Evolutionary conservation across 176 grass and related monocot genomes (phyloP), one percentile per base, ranked within the genome.

Genomic region (Saccharum officinarum): DNA sequence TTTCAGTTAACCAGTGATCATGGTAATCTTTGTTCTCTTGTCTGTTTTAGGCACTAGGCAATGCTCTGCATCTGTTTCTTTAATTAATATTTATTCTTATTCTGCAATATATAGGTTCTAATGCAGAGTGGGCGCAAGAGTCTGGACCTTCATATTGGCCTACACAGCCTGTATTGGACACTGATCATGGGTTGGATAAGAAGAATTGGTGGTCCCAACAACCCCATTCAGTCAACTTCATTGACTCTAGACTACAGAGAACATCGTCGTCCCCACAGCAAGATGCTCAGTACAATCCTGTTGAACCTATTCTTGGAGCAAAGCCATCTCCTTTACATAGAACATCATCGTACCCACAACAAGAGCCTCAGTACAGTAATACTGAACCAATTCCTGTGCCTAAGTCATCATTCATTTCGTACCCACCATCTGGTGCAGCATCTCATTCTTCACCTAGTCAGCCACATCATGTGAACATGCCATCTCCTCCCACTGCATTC

Each of bases 351-450:
- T 92, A 91, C 83, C 92, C 92, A 42, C 87, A 94, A 80, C 82
- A 94, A 42, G 85, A 84, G 8, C 84, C 84, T 55, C 92, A 94
- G 67, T 76, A 83, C 71, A 85, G 78, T 81, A 77, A 83, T 55
- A 88, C 88, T 46, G 87, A 94, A 64, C 89, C 94, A 14, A 95
- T 94, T 88, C 84, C 71, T 59, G 69, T 93, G 42, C 90, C 92
- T 59, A 86, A 91, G 33, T 84, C 84, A 73, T 45, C 87, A 69
- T 88, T 86, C 69, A 89, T 83, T 69, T 81, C 72, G 0, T 91
- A 87, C n/a, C 89, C 86, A 76, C 84, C 77, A 74, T 67, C 81
- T 69, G 52, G 49, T 91, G 68, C 38, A 73, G 47, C 67, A 57
- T 75, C 84, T 45, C 80, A 89, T 80, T 80, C 80, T 84, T 89